Base-by-base conservation (phyloP, 768 basidiomycete genomes). In the Hortiboletus campestris region DNA sequence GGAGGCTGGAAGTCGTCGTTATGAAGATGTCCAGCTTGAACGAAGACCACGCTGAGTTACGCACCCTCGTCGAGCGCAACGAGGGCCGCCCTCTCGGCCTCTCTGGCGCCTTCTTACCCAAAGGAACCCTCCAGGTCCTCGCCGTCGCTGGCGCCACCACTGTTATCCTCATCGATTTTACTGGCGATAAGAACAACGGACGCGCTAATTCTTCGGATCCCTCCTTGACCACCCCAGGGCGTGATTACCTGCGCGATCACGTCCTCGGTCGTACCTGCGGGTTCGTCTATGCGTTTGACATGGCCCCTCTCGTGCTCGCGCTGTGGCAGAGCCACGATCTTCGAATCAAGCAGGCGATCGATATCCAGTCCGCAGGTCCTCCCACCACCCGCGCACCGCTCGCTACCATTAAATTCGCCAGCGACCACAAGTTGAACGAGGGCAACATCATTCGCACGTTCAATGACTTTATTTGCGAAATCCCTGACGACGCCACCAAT, bases 271-370 rank as follows among this genome's bases (percentile, higher is more conserved):
- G 70, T 20, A 34, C 63, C 19, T 51, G 52, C 45, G 70, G 70
- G 17, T 67, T 61, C 52, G 11, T 72, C 9, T 67, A 72, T 20
- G 70, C 69, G 17, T 72, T 72, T 16, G 65, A 72, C 47, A 61
- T 72, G 56, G 70, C 41, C 0, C 61, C 54, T 4, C 65, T 73
- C 36, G 72, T 65, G n/a, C 64, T 71, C 16, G 61, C 63, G 17
- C 50, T 71, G 47, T 69, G 66, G 67, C 62, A 73, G 54, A 61
- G 60, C 42, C 66, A 62, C 42, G 55, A 61, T 60, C 69, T 73
- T 49, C 71, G 71, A n/a, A 71, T 73, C 55, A 63, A 57, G 51
- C 71, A 73, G 28, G 70, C 70, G 25, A 66, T 72, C 34, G 71
- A 71, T 12, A 14, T 71, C 2, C 70, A 73, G 49, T 63, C 59